Conservation (phyloP, 2,329 filamentous ascomycete genomes). For the Huntiella bhutanensis region DNA sequence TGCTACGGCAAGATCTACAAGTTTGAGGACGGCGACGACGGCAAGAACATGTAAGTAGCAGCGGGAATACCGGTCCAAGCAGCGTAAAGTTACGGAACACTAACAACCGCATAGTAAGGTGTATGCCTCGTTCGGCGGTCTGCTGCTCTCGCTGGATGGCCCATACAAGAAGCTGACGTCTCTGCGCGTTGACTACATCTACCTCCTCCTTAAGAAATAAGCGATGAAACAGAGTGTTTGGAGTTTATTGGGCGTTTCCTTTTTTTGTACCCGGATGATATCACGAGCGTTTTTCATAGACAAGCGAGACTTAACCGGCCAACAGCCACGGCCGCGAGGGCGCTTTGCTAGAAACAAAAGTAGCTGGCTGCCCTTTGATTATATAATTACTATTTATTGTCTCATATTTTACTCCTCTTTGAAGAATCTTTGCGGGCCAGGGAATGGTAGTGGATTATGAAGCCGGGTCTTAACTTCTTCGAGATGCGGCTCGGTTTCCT, state of each 20-base stretch:
- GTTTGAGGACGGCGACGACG: constrained; percentile 62
- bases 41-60: constrained; percentile 61
- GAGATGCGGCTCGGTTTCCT: constrained; percentile 61
- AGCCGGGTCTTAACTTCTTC: constrained; percentile 56
- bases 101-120: constrained; percentile 46
- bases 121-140: constrained; percentile 82
- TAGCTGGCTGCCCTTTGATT: neutral
- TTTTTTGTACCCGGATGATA: constrained; percentile 6
- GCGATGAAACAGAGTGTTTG: neutral
- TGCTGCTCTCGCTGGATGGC: constrained; percentile 78
- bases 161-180: constrained; percentile 91
- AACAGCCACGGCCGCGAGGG: constrained; percentile 1
- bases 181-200: constrained; percentile 80
- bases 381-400: constrained; percentile 2
- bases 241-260: neutral
- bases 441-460: constrained; percentile 67
- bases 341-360: neutral
- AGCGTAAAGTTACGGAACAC: neutral
- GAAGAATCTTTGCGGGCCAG: constrained; percentile 32
- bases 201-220: constrained; percentile 76
- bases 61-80: too few relatives aligned
- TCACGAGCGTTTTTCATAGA: constrained; percentile 11
- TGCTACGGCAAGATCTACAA: constrained; percentile 79
- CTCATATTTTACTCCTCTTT: neutral
- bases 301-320: constrained; percentile 1